Base-by-base conservation (phyloP, 371 early-diverging fungal genomes). In the Rhizopus arrhizus region DNA sequence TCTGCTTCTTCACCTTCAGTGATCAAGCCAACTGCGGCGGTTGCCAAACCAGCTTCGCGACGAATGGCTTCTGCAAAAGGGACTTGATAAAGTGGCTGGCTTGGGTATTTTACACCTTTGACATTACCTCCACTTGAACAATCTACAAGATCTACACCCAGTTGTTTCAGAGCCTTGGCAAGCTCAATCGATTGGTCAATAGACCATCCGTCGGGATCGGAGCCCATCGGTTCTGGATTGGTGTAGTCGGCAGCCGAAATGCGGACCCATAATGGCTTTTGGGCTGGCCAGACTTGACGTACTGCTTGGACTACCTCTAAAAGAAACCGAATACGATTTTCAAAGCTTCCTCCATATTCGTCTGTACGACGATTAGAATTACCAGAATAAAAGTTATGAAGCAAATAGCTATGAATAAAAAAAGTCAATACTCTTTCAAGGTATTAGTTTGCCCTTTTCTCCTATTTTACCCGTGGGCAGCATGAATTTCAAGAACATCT, bases 401-500 rank as follows among this genome's bases (percentile, higher is more conserved):
- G 58, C 43, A 95, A 74, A 70, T 93, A 95, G 5, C 95, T 47
- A 85, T 71, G 8, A 85, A 86, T 22, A 91, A 58, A 65, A 94
- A 66, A 94, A 92, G 61, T 78, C 69, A 69, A 82, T 76, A 42
- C 89, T 56, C 34, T 92, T 73, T 70, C 90, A 58, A 15, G 38
- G 90, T 92, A 31, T 88, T 80, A 33, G 1, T 41, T 5, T 45
- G 13, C n/a, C 10, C 11, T 7, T 12, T 80, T 79, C 5, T 70
- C 89, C 11, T 85, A 70, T 63, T 33, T 68, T 70, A 74, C 70
- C 78, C 74, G 50, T 76, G 75, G 5, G 92, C 93, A 47, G 81
- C 85, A 64, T 97, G 96, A 49, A 97, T 75, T 73, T 97, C 95
- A 29, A 95, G 63, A 2, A 86, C 86, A 53, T 97, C 94, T 69